Percentiles rank a stretch among this genome's conserved stretches.
Evolutionary conservation across 306 rosid species (phyloP).

Genomic region (Lithocarpus polystachyus): DNA sequence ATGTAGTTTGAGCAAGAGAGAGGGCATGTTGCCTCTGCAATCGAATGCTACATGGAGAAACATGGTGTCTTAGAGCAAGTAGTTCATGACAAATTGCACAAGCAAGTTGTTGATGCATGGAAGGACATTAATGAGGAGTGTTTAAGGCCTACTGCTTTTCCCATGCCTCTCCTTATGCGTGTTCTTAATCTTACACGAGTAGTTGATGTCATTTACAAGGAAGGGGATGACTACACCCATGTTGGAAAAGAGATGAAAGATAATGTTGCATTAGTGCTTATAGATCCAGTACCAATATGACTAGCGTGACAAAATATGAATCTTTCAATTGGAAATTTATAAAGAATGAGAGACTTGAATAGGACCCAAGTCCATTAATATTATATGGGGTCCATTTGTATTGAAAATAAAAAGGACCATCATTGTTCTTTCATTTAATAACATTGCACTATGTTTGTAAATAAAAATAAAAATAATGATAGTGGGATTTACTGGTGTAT

Average conservation of each 20-base stretch:
- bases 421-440: no score
- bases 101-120: conserved; percentile 24
- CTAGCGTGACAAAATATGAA: no score
- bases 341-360: no score
- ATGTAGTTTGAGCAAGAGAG: conserved; percentile 36
- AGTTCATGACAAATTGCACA: not conserved
- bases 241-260: not conserved
- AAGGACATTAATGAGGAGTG: conserved; percentile 45
- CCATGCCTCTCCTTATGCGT: conserved; percentile 28
- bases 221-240: not conserved
- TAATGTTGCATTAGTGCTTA: not conserved
- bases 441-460: no score
- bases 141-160: conserved; percentile 1
- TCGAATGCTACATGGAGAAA: conserved; percentile 48
- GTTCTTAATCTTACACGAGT: conserved; percentile 37
- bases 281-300: not conserved
- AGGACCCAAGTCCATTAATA: no score
- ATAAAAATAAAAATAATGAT: no score
- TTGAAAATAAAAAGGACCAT: no score
- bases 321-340: no score
- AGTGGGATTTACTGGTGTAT: no score
- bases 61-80: conserved; percentile 11
- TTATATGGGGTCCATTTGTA: no score
- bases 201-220: not conserved
- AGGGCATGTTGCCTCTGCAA: conserved; percentile 28